Conservation (phyloP, 75 land plant species). For the Ceratopteris richardii region DNA sequence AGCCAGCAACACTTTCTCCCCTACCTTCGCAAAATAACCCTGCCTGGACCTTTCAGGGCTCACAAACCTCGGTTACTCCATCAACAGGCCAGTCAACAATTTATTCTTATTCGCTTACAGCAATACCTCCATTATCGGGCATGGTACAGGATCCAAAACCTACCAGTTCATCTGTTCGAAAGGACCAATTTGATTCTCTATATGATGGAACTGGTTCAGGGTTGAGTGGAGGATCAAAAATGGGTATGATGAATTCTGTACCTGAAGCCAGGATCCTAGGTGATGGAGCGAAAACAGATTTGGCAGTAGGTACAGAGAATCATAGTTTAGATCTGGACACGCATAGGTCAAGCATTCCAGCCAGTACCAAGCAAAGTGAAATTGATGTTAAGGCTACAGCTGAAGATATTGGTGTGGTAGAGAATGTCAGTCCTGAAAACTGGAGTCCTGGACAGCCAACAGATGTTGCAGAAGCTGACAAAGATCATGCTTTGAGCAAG, state of each 20-base stretch:
- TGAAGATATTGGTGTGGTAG: conserved; percentile 13
- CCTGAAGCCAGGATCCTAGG: too few relatives aligned
- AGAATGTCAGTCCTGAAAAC: conserved; percentile 11
- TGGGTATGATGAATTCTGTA: too few relatives aligned
- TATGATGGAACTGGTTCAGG: conserved; percentile 17
- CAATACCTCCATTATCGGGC: not conserved
- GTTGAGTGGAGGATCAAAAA: too few relatives aligned
- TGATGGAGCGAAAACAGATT: not conserved
- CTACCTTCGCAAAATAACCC: too few relatives aligned
- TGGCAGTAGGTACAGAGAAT: not conserved
- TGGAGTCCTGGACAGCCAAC: conserved; percentile 8
- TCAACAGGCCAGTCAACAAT: not conserved
- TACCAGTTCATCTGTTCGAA: conserved; percentile 7
- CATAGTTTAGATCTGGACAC: not conserved
- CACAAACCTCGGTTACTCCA: not conserved
- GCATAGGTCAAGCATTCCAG: too few relatives aligned
- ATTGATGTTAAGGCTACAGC: conserved; percentile 5
- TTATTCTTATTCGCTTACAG: not conserved
- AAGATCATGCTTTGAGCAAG: conserved; percentile 1
- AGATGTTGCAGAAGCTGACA: conserved; percentile 11
- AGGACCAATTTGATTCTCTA: conserved; percentile 66
- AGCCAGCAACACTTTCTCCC: too few relatives aligned
- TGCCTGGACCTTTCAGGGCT: too few relatives aligned
- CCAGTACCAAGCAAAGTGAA: not conserved
- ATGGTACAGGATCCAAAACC: not conserved